Conservation (phyloP, 495 filamentous ascomycete species). For the Tuber aestivum region DNA sequence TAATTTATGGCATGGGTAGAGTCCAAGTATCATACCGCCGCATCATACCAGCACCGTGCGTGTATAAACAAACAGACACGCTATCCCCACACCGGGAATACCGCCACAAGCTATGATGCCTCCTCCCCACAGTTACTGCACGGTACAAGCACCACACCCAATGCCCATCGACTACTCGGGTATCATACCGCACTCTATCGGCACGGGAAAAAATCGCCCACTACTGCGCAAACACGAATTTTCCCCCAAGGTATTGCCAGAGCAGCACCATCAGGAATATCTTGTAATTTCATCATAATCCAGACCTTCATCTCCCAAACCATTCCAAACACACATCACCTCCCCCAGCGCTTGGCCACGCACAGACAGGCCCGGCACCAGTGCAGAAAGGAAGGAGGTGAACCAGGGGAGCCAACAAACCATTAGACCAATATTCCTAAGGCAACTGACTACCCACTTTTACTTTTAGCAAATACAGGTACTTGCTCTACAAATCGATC, state of each 20-base stretch:
- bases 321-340: neutral
- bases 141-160: neutral
- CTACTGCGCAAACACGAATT: neutral
- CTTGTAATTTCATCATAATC: neutral
- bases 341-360: neutral
- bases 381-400: neutral
- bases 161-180: neutral
- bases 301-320: neutral
- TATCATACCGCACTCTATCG: too few species aligned
- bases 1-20: too few species aligned
- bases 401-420: neutral
- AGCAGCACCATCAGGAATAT: neutral
- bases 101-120: neutral
- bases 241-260: neutral
- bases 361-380: neutral
- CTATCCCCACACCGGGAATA: neutral
- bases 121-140: too few species aligned
- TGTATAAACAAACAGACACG: too few species aligned
- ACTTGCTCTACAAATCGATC: neutral
- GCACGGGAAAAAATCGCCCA: neutral
- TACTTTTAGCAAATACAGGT: too few species aligned
- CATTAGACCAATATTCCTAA: neutral
- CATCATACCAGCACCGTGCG: too few species aligned
- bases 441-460: neutral
- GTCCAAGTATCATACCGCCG: too few species aligned